Evolutionary conservation across 1,284 basidiomycete species (phyloP).

Genomic region (Tilletia walkeri): DNA sequence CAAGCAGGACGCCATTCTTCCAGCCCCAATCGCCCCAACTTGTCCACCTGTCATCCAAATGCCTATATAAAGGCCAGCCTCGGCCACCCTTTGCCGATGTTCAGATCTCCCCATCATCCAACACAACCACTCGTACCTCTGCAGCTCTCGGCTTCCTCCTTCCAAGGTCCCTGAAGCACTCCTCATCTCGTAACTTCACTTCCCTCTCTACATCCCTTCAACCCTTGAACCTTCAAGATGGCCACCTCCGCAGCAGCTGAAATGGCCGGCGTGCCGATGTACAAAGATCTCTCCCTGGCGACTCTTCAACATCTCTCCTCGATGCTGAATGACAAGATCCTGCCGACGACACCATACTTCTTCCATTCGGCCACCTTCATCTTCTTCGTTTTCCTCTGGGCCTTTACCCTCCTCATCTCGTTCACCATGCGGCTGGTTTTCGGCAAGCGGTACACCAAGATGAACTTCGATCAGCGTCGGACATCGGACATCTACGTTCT

Average conservation of each 20-base stretch:
- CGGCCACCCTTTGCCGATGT: neutral
- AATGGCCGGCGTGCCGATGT: neutral
- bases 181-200: too few species aligned
- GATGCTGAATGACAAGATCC: constrained; percentile 13
- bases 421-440: neutral
- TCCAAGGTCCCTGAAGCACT: too few species aligned
- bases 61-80: neutral
- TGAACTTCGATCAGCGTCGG: constrained; percentile 14
- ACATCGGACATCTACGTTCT: constrained; percentile 16
- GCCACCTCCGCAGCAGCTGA: neutral
- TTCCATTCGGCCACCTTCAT: constrained; percentile 14
- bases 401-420: constrained; percentile 7
- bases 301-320: neutral
- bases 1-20: too few species aligned
- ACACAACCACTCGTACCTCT: too few species aligned
- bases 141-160: too few species aligned
- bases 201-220: too few species aligned
- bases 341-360: constrained; percentile 13
- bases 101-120: too few species aligned
- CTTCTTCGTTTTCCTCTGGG: constrained; percentile 16
- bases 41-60: neutral
- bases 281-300: neutral
- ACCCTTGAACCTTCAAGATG: neutral
- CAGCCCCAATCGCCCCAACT: too few species aligned
- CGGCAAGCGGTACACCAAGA: constrained; percentile 5